Conservation (phyloP, 2,329 filamentous ascomycete species). For the Xylaria sp. region DNA sequence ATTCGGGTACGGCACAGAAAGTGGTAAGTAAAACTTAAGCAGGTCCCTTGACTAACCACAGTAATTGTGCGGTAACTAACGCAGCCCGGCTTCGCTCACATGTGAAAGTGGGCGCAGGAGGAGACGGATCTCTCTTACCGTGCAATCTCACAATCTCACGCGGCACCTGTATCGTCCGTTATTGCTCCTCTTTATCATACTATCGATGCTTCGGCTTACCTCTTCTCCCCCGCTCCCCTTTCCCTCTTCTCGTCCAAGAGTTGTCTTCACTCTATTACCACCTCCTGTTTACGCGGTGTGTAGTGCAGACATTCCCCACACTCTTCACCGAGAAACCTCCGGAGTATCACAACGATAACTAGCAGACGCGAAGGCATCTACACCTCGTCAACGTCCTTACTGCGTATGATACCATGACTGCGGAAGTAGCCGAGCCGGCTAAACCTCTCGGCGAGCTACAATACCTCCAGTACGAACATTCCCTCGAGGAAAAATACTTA, state of each 20-base stretch:
- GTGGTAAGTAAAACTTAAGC: no score
- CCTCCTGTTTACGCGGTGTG: neutral
- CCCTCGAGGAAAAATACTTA: slow-evolving; percentile 72
- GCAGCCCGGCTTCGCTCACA: slow-evolving; percentile 32
- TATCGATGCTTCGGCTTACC: slow-evolving; percentile 5
- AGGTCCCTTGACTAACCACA: no score
- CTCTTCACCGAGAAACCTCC: neutral
- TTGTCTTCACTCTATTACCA: neutral
- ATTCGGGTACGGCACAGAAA: no score
- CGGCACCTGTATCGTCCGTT: slow-evolving; percentile 18
- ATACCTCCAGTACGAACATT: slow-evolving; percentile 71
- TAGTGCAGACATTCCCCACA: slow-evolving; percentile 6
- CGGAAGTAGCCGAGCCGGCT: slow-evolving; percentile 40
- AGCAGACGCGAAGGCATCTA: neutral
- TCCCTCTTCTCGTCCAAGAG: neutral
- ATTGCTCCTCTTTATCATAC: slow-evolving; percentile 12
- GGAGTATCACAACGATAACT: neutral
- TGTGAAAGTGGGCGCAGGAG: slow-evolving; percentile 39
- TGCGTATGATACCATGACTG: slow-evolving; percentile 47
- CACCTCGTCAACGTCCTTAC: neutral
- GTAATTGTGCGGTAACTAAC: neutral
- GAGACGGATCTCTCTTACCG: slow-evolving; percentile 20
- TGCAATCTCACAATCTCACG: slow-evolving; percentile 9
- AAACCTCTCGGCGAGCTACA: slow-evolving; percentile 59
- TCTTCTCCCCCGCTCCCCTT: neutral